Base-by-base conservation (phyloP, 257 asterid genomes). In the Forsythia suspensa region DNA sequence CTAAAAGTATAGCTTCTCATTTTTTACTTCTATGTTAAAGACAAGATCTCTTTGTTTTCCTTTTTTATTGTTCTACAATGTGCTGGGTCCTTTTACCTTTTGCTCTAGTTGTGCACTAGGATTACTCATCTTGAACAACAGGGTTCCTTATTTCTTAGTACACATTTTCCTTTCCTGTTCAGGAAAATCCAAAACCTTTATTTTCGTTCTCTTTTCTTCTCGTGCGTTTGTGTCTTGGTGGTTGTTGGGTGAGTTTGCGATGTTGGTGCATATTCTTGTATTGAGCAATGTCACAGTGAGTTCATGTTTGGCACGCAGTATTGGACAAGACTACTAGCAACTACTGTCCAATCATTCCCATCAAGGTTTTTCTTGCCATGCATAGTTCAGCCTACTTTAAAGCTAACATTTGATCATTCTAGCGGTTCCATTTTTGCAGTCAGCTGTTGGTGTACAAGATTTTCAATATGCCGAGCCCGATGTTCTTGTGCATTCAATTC, bases 381-480 rank as follows among this genome's bases (percentile, higher is more conserved):
- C 38, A 42, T 52, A 15, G 44, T 63, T 42, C 24, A 52, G 71
- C 75, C 38, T 74, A 24, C 72, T 78, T 38, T 4, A 42, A 61
- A 75, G 76, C 43, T 48, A 15, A 38, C 36, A 37, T 67, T 40
- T 70, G 24, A 52, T 65, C 76, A 79, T 68, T 18, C 44, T 46
- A 52, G 44, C 76, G 37, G 42, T 70, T 42, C 43, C 12, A 21
- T 73, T 78, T 77, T 69, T 88, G 88, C 90, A 92, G 96, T 84
- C 91, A 39, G 86, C 80, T 65, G 88, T 92, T 59, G 80, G 87
- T 44, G 79, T 91, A 63, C 88, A 86, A 73, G 96, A 92, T 80
- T 92, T 91, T 87, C 91, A 88, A 70, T 91, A 87, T 84, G 96
- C 96, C 3, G 93, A 89, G 75, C 96, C 97, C 13, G 97, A 92